These are phyloP conservation scores for Annona cherimola DNA, from an alignment of 164 flowering plant genomes.

Conservation along the genomic window DNA sequence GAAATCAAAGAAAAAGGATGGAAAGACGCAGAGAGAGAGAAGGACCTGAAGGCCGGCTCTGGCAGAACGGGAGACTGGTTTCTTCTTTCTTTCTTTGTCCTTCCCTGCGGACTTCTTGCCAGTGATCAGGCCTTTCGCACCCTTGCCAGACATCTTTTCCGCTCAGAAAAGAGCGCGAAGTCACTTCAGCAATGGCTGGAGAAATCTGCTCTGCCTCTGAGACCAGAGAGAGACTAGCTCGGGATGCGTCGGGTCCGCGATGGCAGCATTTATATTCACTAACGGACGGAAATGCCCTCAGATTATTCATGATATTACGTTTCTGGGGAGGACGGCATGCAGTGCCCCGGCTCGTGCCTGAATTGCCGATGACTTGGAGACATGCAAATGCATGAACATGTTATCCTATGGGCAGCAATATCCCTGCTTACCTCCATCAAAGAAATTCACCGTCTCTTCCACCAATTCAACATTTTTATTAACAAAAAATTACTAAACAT, in stretches of 20 bases:
- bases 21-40: not conserved
- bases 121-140: slow-evolving; percentile 46
- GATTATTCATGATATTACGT: not conserved
- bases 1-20: not conserved
- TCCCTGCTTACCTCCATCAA: too few species aligned
- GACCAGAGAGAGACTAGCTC: not conserved
- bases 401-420: too few species aligned
- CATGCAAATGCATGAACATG: too few species aligned
- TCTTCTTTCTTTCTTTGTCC: slow-evolving; percentile 34
- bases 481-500: too few species aligned
- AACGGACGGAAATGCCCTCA: not conserved
- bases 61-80: slow-evolving; percentile 46
- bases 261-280: not conserved
- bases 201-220: not conserved
- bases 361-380: too few species aligned
- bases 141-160: slow-evolving; percentile 51
- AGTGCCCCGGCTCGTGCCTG: too few species aligned
- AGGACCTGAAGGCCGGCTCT: slow-evolving; percentile 56
- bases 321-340: too few species aligned
- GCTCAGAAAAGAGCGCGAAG: slow-evolving; percentile 43
- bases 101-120: slow-evolving; percentile 42
- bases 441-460: too few species aligned
- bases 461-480: too few species aligned
- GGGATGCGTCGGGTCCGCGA: not conserved
- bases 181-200: not conserved